phyloP scores from a whole-genome alignment of 1,284 basidiomycete genomes.

The Lentinula novae-zelandiae region DNA sequence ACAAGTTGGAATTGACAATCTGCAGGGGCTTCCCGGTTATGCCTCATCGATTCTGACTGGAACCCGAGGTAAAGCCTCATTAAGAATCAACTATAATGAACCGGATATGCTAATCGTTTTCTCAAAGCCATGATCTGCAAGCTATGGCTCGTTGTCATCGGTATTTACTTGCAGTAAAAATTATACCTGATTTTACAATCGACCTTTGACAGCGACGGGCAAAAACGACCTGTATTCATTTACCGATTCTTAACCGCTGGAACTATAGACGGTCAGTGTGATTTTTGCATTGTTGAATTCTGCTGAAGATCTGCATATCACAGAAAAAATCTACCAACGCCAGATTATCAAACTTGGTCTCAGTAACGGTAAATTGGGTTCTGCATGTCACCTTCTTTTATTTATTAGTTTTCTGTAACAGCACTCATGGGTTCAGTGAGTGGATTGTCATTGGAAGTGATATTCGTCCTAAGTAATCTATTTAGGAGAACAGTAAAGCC shows the following conservation, averaged over 20 bases:
- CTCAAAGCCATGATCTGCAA: constrained; percentile 80
- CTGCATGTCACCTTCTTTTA: constrained; percentile 14
- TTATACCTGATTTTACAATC: constrained; percentile 3
- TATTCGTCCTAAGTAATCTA: constrained; percentile 14
- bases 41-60: constrained; percentile 93
- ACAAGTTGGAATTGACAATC: neutral
- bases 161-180: constrained; percentile 35
- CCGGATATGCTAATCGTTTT: neutral
- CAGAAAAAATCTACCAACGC: constrained; percentile 86
- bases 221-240: constrained; percentile 89
- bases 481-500: constrained; percentile 34
- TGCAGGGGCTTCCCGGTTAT: constrained; percentile 77
- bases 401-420: constrained; percentile 21
- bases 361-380: constrained; percentile 60
- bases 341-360: constrained; percentile 96
- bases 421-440: constrained; percentile 65
- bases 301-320: constrained; percentile 3
- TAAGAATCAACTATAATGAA: neutral
- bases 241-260: constrained; percentile 88
- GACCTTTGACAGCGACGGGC: constrained; percentile 72
- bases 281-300: neutral
- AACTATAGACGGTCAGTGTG: constrained; percentile 63
- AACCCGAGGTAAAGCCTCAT: constrained; percentile 70
- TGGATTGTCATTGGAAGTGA: neutral
- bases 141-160: constrained; percentile 97